These are phyloP conservation scores for Oxyria digyna DNA, from an alignment of 148 eudicot species.

Conservation along the genomic window DNA sequence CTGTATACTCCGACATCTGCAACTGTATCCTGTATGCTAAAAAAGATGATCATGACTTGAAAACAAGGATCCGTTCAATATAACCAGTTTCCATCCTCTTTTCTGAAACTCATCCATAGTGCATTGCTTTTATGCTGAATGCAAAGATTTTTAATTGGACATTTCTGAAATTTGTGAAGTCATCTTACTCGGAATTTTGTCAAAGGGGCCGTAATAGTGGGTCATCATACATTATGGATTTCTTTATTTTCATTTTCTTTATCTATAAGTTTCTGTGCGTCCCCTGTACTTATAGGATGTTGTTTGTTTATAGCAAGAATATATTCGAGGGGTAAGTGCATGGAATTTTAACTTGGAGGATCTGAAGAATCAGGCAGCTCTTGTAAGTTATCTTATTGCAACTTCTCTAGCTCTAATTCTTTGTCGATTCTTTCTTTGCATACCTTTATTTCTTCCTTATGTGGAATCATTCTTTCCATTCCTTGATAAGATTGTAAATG, in stretches of 20 bases:
- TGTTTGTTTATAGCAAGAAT: conserved; percentile 72
- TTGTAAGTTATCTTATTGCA: conserved; percentile 39
- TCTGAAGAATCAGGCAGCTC: conserved; percentile 88
- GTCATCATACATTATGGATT: neutral
- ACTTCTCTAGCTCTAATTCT: neutral
- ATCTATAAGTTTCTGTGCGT: neutral
- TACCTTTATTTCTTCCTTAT: neutral
- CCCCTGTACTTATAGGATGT: too few species aligned
- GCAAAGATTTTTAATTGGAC: neutral
- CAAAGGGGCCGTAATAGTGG: neutral
- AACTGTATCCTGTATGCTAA: too few species aligned
- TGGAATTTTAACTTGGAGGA: conserved; percentile 98
- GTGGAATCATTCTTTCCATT: neutral
- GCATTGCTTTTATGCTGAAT: neutral
- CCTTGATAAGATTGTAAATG: too few species aligned
- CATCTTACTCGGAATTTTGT: neutral
- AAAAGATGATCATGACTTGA: too few species aligned
- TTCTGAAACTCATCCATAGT: neutral
- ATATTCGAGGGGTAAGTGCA: conserved; percentile 93
- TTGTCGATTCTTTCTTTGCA: neutral
- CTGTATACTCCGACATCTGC: too few species aligned
- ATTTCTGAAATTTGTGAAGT: neutral
- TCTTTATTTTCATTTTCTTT: neutral
- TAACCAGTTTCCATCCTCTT: too few species aligned
- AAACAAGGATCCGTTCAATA: too few species aligned